phyloP scores from a whole-genome alignment of 2,329 filamentous ascomycete species.

The Sodiomyces alkalinus region DNA sequence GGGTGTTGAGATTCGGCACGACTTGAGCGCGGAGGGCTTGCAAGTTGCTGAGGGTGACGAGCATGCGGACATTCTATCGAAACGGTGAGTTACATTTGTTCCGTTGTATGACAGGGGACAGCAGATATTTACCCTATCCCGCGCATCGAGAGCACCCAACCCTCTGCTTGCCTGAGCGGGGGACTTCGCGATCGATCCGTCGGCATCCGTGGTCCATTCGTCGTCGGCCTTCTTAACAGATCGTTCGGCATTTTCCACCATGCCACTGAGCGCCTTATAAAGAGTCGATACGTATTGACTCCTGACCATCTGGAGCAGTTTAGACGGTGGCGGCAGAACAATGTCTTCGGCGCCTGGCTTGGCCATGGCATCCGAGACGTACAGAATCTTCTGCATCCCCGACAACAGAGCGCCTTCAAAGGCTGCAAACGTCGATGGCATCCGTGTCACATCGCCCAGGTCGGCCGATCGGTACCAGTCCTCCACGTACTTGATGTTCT shows the following conservation, averaged over 20 bases:
- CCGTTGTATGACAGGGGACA: neutral
- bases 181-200: conserved; percentile 21
- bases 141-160: conserved; percentile 35
- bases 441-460: conserved; percentile 72
- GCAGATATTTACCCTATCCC: conserved; percentile 34
- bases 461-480: conserved; percentile 82
- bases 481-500: conserved; percentile 83
- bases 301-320: conserved; percentile 79
- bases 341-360: conserved; percentile 63
- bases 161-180: conserved; percentile 21
- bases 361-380: conserved; percentile 71
- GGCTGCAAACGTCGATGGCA: conserved; percentile 73
- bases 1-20: conserved; percentile 74
- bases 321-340: conserved; percentile 69
- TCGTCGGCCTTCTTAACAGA: conserved; percentile 49
- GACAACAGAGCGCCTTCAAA: conserved; percentile 71
- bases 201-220: conserved; percentile 38
- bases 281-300: conserved; percentile 86
- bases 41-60: conserved; percentile 86
- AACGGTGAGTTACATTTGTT: neutral
- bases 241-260: conserved; percentile 91
- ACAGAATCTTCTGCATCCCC: conserved; percentile 91
- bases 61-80: conserved; percentile 70
- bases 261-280: conserved; percentile 85
- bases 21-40: conserved; percentile 67